phyloP scores from a whole-genome alignment of 768 basidiomycete species.

The Collybia sp. region DNA sequence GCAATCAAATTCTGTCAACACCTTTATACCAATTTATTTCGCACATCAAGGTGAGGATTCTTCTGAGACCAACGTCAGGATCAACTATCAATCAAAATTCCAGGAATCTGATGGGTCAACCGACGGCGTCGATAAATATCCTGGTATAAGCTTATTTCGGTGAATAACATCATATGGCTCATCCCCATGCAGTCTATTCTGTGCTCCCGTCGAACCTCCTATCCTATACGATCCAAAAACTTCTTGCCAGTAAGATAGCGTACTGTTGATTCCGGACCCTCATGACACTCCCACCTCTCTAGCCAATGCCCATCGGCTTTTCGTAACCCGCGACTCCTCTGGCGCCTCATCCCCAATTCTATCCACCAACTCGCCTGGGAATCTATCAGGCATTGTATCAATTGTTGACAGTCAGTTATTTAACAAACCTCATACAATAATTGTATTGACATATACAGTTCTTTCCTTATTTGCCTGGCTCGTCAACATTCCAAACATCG shows the following conservation, averaged over 20 bases:
- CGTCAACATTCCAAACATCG: conserved; percentile 69
- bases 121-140: conserved; percentile 77
- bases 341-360: conserved; percentile 45
- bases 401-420: conserved; percentile 67
- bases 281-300: conserved; percentile 3
- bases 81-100: conserved; percentile 2
- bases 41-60: conserved; percentile 55
- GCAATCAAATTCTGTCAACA: conserved; percentile 68
- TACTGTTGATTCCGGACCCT: not conserved
- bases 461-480: conserved; percentile 75
- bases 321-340: conserved; percentile 62
- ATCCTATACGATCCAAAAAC: conserved; percentile 71
- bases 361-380: conserved; percentile 36
- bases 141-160: conserved; percentile 37
- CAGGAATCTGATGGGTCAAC: conserved; percentile 71
- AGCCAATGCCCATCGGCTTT: conserved; percentile 80
- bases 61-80: not conserved
- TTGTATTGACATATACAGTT: conserved; percentile 34
- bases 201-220: conserved; percentile 62
- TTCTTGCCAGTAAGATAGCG: conserved; percentile 66
- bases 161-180: not conserved
- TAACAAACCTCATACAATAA: not conserved
- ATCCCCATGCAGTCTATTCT: conserved; percentile 55
- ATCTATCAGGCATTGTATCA: conserved; percentile 73
- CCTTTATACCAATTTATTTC: conserved; percentile 69